These are phyloP conservation scores for Catenaria anguillulae DNA, from an alignment of 371 early-diverging fungal species.

Conservation along the genomic window DNA sequence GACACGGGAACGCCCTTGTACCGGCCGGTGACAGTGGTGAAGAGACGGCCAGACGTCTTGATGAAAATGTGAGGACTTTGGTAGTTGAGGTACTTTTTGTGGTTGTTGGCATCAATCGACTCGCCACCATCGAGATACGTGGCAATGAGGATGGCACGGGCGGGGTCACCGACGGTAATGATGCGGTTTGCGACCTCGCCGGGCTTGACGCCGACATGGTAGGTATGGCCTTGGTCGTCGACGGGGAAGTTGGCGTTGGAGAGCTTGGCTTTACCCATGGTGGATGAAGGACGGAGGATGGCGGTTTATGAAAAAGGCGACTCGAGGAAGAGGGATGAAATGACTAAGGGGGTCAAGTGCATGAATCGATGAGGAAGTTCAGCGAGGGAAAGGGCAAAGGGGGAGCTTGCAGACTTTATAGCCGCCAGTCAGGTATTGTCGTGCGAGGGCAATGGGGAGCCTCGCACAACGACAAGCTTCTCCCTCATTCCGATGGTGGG, in stretches of 20 bases:
- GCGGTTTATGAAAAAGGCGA: too few relatives aligned
- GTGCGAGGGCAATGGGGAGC: too few relatives aligned
- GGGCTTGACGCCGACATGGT: slow-evolving; percentile 63
- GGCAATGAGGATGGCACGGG: slow-evolving; percentile 56
- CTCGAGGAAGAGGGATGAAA: too few relatives aligned
- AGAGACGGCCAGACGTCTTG: slow-evolving; percentile 58
- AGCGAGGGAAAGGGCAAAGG: too few relatives aligned
- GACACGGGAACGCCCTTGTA: slow-evolving; percentile 63
- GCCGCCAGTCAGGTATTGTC: too few relatives aligned
- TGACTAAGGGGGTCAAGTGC: too few relatives aligned
- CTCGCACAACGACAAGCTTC: too few relatives aligned
- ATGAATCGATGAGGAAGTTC: too few relatives aligned
- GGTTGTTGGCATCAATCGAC: slow-evolving; percentile 22
- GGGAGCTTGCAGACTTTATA: too few relatives aligned
- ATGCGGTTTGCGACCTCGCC: slow-evolving; percentile 84
- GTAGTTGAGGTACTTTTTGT: slow-evolving; percentile 9
- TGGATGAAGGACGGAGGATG: too few relatives aligned
- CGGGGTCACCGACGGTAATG: slow-evolving; percentile 82
- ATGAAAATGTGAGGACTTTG: slow-evolving; percentile 18
- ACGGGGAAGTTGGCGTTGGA: slow-evolving; percentile 68
- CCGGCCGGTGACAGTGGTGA: slow-evolving; percentile 79
- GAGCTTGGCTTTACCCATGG: too few relatives aligned
- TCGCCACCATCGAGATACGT: slow-evolving; percentile 40
- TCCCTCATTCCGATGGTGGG: too few relatives aligned
- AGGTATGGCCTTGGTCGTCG: slow-evolving; percentile 62